Conservation (phyloP, 768 basidiomycete genomes). For the Sporobolomyces pararoseus region DNA sequence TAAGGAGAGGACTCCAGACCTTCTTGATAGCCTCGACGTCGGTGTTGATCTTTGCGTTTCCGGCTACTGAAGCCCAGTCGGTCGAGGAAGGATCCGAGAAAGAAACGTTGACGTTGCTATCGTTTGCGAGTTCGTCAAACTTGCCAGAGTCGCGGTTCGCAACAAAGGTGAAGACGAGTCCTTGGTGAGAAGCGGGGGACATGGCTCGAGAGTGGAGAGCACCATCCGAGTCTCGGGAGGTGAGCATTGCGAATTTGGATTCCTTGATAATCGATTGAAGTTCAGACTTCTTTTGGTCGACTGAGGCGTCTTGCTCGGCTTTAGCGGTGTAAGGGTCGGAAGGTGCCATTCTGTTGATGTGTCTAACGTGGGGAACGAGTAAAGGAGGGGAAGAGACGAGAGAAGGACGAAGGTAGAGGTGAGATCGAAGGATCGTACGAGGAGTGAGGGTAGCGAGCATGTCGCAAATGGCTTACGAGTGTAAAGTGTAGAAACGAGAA, state of each 20-base stretch:
- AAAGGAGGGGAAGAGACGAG: background rate
- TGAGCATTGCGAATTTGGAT: constrained; percentile 42
- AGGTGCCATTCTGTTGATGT: constrained; percentile 19
- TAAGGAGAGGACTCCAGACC: constrained; percentile 30
- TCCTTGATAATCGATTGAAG: constrained; percentile 36
- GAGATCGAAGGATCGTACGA: background rate
- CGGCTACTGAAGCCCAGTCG: constrained; percentile 45
- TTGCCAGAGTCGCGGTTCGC: constrained; percentile 45
- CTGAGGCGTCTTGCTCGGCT: constrained; percentile 22
- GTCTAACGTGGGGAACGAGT: constrained; percentile 2
- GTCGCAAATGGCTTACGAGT: background rate
- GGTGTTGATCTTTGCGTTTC: constrained; percentile 37
- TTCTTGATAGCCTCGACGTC: constrained; percentile 41
- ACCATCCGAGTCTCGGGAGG: constrained; percentile 34
- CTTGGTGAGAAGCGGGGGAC: constrained; percentile 41
- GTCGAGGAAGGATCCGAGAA: constrained; percentile 35
- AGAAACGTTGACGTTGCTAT: constrained; percentile 43
- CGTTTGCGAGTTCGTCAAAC: constrained; percentile 42
- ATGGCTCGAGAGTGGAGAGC: constrained; percentile 43
- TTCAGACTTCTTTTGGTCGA: constrained; percentile 32
- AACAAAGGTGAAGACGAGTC: constrained; percentile 44
- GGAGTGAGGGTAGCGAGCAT: constrained; percentile 8
- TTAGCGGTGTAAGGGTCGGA: constrained; percentile 40
- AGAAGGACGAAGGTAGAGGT: background rate
- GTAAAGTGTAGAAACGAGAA: background rate